Base-by-base conservation (phyloP, 768 basidiomycete genomes). In the Sarcomyxa edulis region DNA sequence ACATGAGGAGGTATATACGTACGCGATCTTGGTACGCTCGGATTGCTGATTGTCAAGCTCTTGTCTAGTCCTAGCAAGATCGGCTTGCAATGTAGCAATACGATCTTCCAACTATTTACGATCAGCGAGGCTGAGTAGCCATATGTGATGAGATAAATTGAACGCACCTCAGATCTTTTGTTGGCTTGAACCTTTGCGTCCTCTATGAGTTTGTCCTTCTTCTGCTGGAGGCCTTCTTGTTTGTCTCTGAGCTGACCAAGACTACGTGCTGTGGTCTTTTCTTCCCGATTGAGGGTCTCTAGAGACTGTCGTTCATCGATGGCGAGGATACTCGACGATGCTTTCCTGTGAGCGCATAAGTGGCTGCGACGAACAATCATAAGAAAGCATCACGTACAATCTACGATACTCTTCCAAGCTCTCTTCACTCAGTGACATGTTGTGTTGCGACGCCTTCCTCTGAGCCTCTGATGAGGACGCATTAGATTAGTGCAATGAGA, bases 221-320 rank as follows among this genome's bases (percentile, higher is more conserved):
- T 82, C 46, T 76, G 68, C 38, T 73, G 64, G 14, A 85, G 62
- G 18, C 78, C 76, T 24, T 83, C 76, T 31, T 84, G 71, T 53
- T 79, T 84, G 46, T 89, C 84, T 35, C 72, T 71, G 4, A 86
- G 63, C 39, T 84, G 78, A 0, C 72, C 56, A 6, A 91, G 68
- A 1, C 76, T 68, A 29, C 91, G 77, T 6, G 65, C 57, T 0
- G 78, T 54, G 0, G 81, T 83, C 60, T 92, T 93, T 55, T 88
- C 83, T 40, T 97, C 89, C 38, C 94, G 80, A 10, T 70, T 70
- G 6, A 94, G 71, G 1, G 78, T 74, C 44, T 94, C 89, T 1
- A 96, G 71, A 5, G 80, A 69, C 51, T 96, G 92, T 1, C 96
- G 84, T 59, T 97, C 93, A 21, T 82, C 76, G 1, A 92, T 80